phyloP scores from a whole-genome alignment of 75 land plant species.

The Larix kaempferi region DNA sequence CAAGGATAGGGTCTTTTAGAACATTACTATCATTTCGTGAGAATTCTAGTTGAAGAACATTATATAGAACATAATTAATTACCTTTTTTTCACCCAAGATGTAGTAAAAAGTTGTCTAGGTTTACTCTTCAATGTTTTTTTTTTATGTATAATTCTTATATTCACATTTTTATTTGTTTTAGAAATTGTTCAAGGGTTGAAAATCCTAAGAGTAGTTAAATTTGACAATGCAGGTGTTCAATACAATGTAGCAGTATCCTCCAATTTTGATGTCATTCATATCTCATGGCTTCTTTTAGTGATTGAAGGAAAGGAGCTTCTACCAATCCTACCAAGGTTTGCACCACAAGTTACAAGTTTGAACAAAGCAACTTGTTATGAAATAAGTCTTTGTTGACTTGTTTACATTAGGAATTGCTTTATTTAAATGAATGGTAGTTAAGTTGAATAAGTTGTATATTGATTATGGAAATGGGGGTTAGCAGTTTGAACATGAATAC shows the following conservation, averaged over 20 bases:
- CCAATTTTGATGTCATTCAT: constrained; percentile 23
- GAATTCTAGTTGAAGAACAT: background rate
- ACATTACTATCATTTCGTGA: no score
- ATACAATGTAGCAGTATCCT: constrained; percentile 14
- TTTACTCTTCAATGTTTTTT: no score
- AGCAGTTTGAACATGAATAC: background rate
- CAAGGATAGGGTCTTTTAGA: no score
- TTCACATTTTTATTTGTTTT: background rate
- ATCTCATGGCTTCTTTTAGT: constrained; percentile 18
- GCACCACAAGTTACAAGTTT: background rate
- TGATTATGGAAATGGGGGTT: background rate
- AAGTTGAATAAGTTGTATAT: background rate
- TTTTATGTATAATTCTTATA: no score
- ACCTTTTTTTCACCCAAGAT: background rate
- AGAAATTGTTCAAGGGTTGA: background rate
- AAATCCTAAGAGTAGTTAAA: background rate
- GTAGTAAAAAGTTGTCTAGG: background rate
- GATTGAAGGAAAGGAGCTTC: constrained; percentile 11
- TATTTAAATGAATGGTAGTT: background rate
- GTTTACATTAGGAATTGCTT: background rate
- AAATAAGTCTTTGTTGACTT: no score
- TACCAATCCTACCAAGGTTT: constrained; percentile 31
- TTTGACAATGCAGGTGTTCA: constrained; percentile 18
- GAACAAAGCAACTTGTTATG: background rate
- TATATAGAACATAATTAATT: background rate